Evolutionary conservation across 176 grass and related monocot genomes (phyloP).

Genomic region (Calamus simplicifolius): DNA sequence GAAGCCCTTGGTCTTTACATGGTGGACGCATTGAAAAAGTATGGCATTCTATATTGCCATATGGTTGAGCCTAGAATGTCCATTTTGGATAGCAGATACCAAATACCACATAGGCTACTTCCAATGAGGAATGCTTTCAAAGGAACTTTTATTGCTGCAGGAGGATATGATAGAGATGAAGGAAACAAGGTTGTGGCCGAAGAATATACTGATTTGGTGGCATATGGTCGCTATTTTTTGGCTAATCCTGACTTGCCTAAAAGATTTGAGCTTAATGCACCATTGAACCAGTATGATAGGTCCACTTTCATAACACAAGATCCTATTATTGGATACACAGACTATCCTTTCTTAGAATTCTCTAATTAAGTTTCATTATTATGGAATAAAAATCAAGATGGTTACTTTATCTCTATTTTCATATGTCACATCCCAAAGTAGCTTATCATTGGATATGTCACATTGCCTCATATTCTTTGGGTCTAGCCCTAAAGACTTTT

Average conservation of each 20-base stretch:
- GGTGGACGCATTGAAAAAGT: conserved; percentile 30
- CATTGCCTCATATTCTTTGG: no score
- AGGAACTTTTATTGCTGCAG: conserved; percentile 31
- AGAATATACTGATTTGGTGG: conserved; percentile 39
- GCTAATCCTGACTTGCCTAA: conserved; percentile 48
- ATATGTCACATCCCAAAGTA: no score
- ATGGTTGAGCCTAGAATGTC: conserved; percentile 42
- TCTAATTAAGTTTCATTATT: no score
- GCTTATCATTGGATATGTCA: no score
- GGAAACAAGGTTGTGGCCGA: conserved; percentile 33
- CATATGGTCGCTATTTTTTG: conserved; percentile 44
- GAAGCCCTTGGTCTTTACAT: conserved; percentile 43
- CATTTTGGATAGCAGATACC: conserved; percentile 11
- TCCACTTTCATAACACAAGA: conserved; percentile 37
- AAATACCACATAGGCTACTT: conserved; percentile 23
- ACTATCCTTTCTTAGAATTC: conserved; percentile 16
- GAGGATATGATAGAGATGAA: conserved; percentile 44
- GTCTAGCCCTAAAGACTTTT: no score
- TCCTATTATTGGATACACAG: conserved; percentile 36
- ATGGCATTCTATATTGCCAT: conserved; percentile 38
- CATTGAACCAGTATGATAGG: conserved; percentile 41
- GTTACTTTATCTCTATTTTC: no score
- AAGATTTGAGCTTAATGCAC: conserved; percentile 23
- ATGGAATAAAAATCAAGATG: no score
- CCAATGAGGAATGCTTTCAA: conserved; percentile 40